Evolutionary conservation across 2,329 filamentous ascomycete species (phyloP).

Genomic region (Corniculantispora saksenae): DNA sequence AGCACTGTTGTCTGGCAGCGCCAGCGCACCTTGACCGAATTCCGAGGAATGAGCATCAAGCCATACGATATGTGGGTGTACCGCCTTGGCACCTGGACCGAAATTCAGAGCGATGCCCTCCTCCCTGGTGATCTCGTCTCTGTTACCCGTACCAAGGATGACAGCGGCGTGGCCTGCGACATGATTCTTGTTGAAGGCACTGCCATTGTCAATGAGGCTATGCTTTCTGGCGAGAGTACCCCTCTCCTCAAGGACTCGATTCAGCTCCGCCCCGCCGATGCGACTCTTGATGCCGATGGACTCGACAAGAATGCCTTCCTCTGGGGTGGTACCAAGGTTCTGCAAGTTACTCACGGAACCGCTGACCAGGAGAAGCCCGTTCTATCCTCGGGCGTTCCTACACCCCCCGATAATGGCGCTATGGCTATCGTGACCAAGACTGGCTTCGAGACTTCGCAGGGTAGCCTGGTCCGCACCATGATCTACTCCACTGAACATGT

Average conservation of each 20-base stretch:
- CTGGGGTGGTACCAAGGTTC: conserved; percentile 94
- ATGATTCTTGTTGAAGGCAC: conserved; percentile 94
- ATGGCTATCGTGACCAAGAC: conserved; percentile 95
- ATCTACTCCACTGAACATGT: conserved; percentile 99
- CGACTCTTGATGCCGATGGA: conserved; percentile 79
- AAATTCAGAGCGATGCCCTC: conserved; percentile 86
- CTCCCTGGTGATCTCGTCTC: conserved; percentile 93
- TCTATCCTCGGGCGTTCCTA: conserved; percentile 72
- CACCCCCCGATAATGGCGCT: conserved; percentile 90
- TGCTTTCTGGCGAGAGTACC: conserved; percentile 98
- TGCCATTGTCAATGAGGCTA: conserved; percentile 97
- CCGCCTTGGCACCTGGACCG: conserved; percentile 82
- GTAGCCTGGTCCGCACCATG: conserved; percentile 97
- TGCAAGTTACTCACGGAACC: conserved; percentile 89
- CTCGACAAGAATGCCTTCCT: conserved; percentile 96
- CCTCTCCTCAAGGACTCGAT: conserved; percentile 95
- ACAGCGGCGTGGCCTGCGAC: conserved; percentile 94
- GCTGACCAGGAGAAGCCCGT: conserved; percentile 71
- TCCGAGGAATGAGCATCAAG: conserved; percentile 99
- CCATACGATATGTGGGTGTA: conserved; percentile 94
- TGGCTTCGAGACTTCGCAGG: conserved; percentile 97
- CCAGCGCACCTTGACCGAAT: conserved; percentile 92
- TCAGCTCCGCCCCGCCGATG: conserved; percentile 82
- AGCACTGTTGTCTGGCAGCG: conserved; percentile 99
- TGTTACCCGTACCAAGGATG: conserved; percentile 90